Evolutionary conservation across 2,329 filamentous ascomycete species (phyloP).

Genomic region (Cercospora sp.): DNA sequence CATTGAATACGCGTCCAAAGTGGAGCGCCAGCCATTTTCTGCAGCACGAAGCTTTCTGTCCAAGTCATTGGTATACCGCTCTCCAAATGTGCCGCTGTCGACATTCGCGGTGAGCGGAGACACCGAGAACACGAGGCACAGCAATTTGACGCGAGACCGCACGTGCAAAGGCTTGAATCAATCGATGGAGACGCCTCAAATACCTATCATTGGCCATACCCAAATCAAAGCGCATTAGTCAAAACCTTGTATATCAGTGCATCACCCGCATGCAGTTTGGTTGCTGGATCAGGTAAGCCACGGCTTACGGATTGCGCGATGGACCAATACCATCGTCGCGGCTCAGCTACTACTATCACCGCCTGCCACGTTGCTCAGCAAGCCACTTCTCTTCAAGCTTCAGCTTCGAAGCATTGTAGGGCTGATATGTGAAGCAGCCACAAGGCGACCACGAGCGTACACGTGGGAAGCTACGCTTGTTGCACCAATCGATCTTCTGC

Average conservation of each 20-base stretch:
- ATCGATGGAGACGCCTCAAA: neutral
- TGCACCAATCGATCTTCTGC: neutral
- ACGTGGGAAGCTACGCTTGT: neutral
- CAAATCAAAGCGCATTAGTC: conserved; percentile 1
- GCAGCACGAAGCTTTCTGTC: neutral
- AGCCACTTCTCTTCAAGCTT: neutral
- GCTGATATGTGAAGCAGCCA: conserved; percentile 6
- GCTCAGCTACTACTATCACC: neutral
- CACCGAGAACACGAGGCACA: neutral
- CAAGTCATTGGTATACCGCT: neutral
- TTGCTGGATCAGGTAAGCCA: conserved; percentile 1
- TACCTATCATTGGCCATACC: neutral
- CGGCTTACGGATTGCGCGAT: conserved; percentile 9
- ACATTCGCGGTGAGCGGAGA: neutral
- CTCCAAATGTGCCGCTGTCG: neutral
- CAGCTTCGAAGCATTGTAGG: conserved; percentile 7
- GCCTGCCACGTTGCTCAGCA: conserved; percentile 13
- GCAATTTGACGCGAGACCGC: neutral
- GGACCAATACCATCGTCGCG: neutral
- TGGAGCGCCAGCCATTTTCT: neutral
- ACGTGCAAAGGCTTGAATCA: neutral
- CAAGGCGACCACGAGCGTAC: conserved; percentile 14
- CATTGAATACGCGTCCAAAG: neutral
- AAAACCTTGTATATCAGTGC: neutral
- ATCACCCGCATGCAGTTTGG: conserved; percentile 4